Evolutionary conservation across 2,329 filamentous ascomycete genomes (phyloP), one percentile per base, ranked within the genome.

Genomic region (Esteya vermicola): DNA sequence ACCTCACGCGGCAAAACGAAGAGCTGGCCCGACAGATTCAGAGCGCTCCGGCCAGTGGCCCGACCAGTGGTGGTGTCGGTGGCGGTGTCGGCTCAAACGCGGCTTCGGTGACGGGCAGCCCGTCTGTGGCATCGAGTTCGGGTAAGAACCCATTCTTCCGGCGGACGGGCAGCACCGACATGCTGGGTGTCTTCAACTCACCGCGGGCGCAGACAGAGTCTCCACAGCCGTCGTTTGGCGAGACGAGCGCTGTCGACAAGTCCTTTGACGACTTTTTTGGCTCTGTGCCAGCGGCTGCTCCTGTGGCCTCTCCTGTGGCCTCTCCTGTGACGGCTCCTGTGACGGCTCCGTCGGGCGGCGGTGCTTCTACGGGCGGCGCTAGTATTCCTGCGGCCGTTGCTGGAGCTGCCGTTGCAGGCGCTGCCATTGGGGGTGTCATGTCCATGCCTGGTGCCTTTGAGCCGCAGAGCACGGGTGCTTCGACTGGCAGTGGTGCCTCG

Each of bases 71-170:
- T 10, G 26, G 23, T 16, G 13, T 25, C 20, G 18, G 9, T 13
- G 3, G 31, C 32, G 20, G 21, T n/a, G 27, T 10, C 28, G 13
- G n/a, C n/a, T 45, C 48, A 14, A 38, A 35, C n/a, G n/a, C 65
- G 64, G 12, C 30, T 12, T 60, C 65, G 5, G 57, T 65, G 12
- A 53, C 53, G 38, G 71, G 68, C 41, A 93, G 84, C 57, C 85
- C 86, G 32, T 70, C 76, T 42, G 66, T 67, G 39, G 81, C 78
- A 30, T 70, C 69, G 3, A 66, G 77, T 33, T 89, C 80, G 56
- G 84, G 72, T 50, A 95, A 86, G 52, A 98, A 98, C 56, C 91
- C 91, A 1, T 98, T 98, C 67, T 95, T 95, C 65, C 78, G 85
- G 53, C 67, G 75, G 34, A 73, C 75, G 35, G 70, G 66, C 42